Conservation (phyloP, 108 stramenopile genomes). For the Skeletonema tropicum region DNA sequence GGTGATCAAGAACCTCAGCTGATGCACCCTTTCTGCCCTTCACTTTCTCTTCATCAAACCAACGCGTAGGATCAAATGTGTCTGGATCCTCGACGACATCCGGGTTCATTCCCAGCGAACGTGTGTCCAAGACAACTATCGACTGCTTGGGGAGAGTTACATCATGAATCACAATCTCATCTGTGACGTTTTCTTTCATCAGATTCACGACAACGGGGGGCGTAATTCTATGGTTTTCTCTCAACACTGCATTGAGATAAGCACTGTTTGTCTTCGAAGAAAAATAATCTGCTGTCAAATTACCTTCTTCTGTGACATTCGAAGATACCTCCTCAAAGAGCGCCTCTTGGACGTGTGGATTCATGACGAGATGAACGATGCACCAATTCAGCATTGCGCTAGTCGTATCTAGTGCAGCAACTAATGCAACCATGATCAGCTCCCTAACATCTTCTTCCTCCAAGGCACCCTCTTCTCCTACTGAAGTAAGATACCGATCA, state of each 20-base stretch:
- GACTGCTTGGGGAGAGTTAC: slow-evolving; percentile 5
- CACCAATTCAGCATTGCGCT: slow-evolving; percentile 15
- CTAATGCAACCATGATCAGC: slow-evolving; percentile 1
- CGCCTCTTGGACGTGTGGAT: slow-evolving; percentile 9
- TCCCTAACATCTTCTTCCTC: slow-evolving; percentile 9
- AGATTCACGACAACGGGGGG: not conserved
- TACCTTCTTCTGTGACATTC: not conserved
- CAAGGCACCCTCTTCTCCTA: not conserved
- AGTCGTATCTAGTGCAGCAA: slow-evolving; percentile 39
- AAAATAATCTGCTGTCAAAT: not conserved
- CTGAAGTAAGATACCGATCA: slow-evolving; percentile 12
- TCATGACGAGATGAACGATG: slow-evolving; percentile 7
- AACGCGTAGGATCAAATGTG: slow-evolving; percentile 32
- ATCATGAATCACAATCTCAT: slow-evolving; percentile 32
- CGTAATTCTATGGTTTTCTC: slow-evolving; percentile 44
- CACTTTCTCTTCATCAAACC: slow-evolving; percentile 15
- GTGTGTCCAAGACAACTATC: not conserved
- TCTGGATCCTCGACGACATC: slow-evolving; percentile 28
- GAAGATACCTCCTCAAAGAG: not conserved
- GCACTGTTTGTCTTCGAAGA: slow-evolving; percentile 7
- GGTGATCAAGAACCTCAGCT: slow-evolving; percentile 22
- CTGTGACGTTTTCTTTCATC: not conserved
- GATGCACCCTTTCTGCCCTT: slow-evolving; percentile 28
- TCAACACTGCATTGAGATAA: slow-evolving; percentile 34
- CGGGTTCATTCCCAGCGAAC: slow-evolving; percentile 26